Percentiles rank a stretch among this genome's conserved stretches.
Evolutionary conservation across 2,329 filamentous ascomycete species (phyloP).

Genomic region (Aureobasidium melanogenum): DNA sequence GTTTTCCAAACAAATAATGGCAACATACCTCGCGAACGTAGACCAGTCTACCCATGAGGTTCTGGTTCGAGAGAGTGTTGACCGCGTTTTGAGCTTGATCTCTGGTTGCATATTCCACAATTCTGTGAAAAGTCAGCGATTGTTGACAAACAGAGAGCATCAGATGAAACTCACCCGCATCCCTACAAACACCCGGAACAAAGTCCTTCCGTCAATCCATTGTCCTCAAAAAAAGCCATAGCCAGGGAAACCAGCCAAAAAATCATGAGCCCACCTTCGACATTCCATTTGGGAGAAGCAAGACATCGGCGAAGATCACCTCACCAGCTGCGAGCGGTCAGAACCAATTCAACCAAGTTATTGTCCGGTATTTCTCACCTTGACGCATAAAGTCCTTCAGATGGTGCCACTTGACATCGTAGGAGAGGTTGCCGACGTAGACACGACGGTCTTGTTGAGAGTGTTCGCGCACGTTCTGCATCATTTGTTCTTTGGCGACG

Average conservation of each 20-base stretch:
- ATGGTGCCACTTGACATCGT: conserved; percentile 99
- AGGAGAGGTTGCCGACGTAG: conserved; percentile 97
- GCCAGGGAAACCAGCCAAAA: conserved; percentile 69
- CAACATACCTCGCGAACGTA: conserved; percentile 85
- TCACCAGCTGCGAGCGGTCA: conserved; percentile 66
- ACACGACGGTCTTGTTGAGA: conserved; percentile 98
- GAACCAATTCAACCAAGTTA: not conserved
- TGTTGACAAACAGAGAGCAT: not conserved
- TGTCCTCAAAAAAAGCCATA: conserved; percentile 66
- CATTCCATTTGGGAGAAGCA: conserved; percentile 99
- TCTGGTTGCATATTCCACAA: conserved; percentile 99
- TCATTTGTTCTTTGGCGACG: conserved; percentile 86
- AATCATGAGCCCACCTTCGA: conserved; percentile 97
- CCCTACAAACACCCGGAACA: conserved; percentile 91
- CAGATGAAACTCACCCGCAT: conserved; percentile 76
- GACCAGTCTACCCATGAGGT: conserved; percentile 94
- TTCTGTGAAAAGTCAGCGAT: conserved; percentile 49
- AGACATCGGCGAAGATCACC: conserved; percentile 98
- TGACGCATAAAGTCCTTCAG: conserved; percentile 99
- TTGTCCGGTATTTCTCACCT: conserved; percentile 55
- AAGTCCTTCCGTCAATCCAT: conserved; percentile 98
- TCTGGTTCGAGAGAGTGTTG: conserved; percentile 96
- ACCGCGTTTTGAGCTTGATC: conserved; percentile 98
- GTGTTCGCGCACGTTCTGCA: conserved; percentile 84
- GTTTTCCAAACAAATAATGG: not conserved